These are phyloP conservation scores for Penicillium sp. DNA, from an alignment of 2,329 filamentous ascomycete genomes.

Conservation along the genomic window DNA sequence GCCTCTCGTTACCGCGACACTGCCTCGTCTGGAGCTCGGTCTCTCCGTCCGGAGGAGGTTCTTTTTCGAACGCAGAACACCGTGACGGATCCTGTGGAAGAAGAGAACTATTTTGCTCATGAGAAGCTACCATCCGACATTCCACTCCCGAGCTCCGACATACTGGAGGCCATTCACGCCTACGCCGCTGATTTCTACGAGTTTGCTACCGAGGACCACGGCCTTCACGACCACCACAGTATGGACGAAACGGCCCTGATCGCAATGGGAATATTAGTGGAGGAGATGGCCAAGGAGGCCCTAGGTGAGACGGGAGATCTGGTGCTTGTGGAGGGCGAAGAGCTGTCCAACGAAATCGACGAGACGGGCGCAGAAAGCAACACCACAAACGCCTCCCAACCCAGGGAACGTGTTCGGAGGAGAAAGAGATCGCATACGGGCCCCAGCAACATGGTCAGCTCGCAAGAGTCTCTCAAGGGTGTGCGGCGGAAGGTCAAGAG, in stretches of 20 bases:
- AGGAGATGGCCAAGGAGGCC: conserved; percentile 56
- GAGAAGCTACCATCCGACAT: conserved; percentile 42
- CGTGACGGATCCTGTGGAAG: conserved; percentile 54
- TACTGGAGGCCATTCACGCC: conserved; percentile 58
- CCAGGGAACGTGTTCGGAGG: neutral
- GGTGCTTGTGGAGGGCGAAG: conserved; percentile 33
- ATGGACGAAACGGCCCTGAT: conserved; percentile 65
- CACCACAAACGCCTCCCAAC: neutral
- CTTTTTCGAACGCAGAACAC: conserved; percentile 56
- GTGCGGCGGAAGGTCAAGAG: conserved; percentile 29
- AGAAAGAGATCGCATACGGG: conserved; percentile 1
- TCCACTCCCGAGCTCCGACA: conserved; percentile 56
- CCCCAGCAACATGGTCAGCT: conserved; percentile 1
- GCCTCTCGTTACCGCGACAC: conserved; percentile 37
- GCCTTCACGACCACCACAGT: conserved; percentile 49
- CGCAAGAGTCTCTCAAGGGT: conserved; percentile 10
- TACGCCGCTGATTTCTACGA: conserved; percentile 60
- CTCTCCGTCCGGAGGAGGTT: conserved; percentile 59
- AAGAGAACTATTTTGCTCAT: conserved; percentile 58
- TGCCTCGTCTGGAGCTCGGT: conserved; percentile 36
- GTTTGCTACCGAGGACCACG: conserved; percentile 33
- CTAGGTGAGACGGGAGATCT: conserved; percentile 61
- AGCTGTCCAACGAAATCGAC: neutral
- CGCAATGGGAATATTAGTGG: conserved; percentile 61
- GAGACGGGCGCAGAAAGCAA: neutral